A percentile compares a stretch with the other conserved stretches of the same genome.
These are phyloP conservation scores for Phytophthora sojae DNA, from an alignment of 352 stramenopile species.

Conservation along the genomic window DNA sequence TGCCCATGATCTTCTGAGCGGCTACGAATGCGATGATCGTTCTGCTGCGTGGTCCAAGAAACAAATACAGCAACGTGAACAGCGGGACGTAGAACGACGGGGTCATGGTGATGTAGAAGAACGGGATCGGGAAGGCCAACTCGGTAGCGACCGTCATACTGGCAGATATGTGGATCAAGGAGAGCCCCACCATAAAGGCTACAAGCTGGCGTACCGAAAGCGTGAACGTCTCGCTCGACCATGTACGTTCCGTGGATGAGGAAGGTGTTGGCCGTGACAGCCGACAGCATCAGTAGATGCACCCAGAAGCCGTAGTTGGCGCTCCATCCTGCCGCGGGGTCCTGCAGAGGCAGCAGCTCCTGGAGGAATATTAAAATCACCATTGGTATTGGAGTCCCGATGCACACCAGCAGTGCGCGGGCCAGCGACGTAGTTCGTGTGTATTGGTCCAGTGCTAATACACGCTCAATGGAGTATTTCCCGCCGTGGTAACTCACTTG, in stretches of 20 bases:
- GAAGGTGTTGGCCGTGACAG: conserved; percentile 11
- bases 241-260: conserved; percentile 23
- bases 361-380: conserved; percentile 6
- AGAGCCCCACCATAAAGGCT: background rate
- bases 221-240: conserved; percentile 5
- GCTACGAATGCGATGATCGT: conserved; percentile 5
- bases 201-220: conserved; percentile 11
- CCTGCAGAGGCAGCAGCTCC: conserved; percentile 26
- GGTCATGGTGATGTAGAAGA: conserved; percentile 33
- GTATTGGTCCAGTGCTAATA: conserved; percentile 16
- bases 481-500: conserved; percentile 31
- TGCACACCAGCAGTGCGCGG: conserved; percentile 19
- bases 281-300: conserved; percentile 8
- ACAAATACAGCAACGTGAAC: conserved; percentile 8
- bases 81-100: conserved; percentile 24
- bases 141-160: conserved; percentile 9
- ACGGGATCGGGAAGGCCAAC: conserved; percentile 26
- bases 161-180: conserved; percentile 9
- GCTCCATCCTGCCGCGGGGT: conserved; percentile 11
- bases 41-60: background rate
- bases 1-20: conserved; percentile 20
- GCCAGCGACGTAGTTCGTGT: conserved; percentile 14
- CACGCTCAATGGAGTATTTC: conserved; percentile 29
- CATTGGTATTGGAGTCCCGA: conserved; percentile 24
- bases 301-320: conserved; percentile 34